phyloP scores from a whole-genome alignment of 2,329 filamentous ascomycete genomes.

The Scleromitrula shiraiana region DNA sequence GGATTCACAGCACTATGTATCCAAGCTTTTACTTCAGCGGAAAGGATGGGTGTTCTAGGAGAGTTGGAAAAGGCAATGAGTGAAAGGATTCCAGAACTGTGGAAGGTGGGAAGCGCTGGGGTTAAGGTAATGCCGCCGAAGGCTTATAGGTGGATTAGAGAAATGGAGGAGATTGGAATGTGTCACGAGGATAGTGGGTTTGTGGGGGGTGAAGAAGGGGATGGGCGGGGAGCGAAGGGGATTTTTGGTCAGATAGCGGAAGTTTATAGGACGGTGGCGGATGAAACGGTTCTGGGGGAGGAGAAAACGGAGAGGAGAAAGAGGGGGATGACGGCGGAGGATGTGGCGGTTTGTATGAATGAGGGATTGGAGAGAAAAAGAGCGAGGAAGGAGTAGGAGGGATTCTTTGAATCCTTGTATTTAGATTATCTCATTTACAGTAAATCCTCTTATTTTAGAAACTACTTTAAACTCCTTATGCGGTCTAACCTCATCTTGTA shows the following conservation, averaged over 20 bases:
- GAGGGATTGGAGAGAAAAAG: slow-evolving; percentile 42
- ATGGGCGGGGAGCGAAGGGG: slow-evolving; percentile 22
- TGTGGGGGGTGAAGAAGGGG: slow-evolving; percentile 26
- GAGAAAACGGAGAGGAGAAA: slow-evolving; percentile 50
- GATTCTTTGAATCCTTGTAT: background rate
- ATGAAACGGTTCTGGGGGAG: slow-evolving; percentile 50
- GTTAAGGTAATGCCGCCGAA: slow-evolving; percentile 60
- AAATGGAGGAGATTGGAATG: slow-evolving; percentile 68
- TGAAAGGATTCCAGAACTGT: slow-evolving; percentile 39
- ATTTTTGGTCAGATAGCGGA: slow-evolving; percentile 53
- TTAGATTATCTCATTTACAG: background rate
- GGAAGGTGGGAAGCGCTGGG: slow-evolving; percentile 39
- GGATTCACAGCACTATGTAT: slow-evolving; percentile 62
- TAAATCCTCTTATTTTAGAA: too few species aligned
- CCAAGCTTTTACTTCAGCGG: slow-evolving; percentile 63
- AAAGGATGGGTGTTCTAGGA: slow-evolving; percentile 51
- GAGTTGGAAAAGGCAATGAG: slow-evolving; percentile 50
- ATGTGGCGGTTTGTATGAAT: slow-evolving; percentile 43
- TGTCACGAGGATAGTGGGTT: slow-evolving; percentile 64
- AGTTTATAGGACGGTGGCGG: slow-evolving; percentile 53
- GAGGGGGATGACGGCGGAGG: slow-evolving; percentile 48
- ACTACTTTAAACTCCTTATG: too few species aligned
- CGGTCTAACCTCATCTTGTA: too few species aligned
- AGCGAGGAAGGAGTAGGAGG: slow-evolving; percentile 30
- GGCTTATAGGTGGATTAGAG: slow-evolving; percentile 68